Percentiles rank a stretch among this genome's conserved stretches.
Conservation (phyloP, 768 basidiomycete genomes). For the Trametes sanguinea region DNA sequence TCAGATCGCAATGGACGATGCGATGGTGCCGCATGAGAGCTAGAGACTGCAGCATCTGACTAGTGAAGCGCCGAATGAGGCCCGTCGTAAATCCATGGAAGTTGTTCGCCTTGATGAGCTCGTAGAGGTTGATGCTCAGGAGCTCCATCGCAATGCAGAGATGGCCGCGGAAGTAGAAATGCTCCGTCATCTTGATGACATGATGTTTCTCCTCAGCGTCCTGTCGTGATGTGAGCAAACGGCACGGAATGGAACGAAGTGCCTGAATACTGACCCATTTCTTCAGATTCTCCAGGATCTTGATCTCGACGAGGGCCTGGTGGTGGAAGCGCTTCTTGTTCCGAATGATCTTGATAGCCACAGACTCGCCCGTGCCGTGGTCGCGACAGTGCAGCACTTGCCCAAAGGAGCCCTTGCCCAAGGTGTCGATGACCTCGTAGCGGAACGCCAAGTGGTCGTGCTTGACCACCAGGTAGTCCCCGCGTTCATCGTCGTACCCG, state of each 20-base stretch:
- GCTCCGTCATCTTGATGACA: conserved; percentile 97
- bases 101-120: conserved; percentile 98
- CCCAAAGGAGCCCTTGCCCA: conserved; percentile 98
- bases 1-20: conserved; percentile 98
- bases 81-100: conserved; percentile 97
- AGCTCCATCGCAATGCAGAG: conserved; percentile 98
- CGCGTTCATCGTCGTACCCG: conserved; percentile 97
- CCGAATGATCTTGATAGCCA: conserved; percentile 98
- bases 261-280: conserved; percentile 83
- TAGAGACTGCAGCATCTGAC: conserved; percentile 91
- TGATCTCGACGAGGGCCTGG: conserved; percentile 98
- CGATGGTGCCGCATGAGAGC: conserved; percentile 95
- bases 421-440: conserved; percentile 90
- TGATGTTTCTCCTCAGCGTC: conserved; percentile 96
- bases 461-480: conserved; percentile 89
- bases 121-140: conserved; percentile 97
- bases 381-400: conserved; percentile 96
- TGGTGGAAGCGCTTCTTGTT: conserved; percentile 99
- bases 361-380: conserved; percentile 92
- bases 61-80: conserved; percentile 93
- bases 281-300: conserved; percentile 92
- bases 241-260: neutral
- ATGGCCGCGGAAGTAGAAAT: conserved; percentile 97
- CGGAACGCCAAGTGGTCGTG: conserved; percentile 95
- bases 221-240: conserved; percentile 42